Evolutionary conservation across 345 rosid genomes (phyloP).

Genomic region (Psidium guajava): DNA sequence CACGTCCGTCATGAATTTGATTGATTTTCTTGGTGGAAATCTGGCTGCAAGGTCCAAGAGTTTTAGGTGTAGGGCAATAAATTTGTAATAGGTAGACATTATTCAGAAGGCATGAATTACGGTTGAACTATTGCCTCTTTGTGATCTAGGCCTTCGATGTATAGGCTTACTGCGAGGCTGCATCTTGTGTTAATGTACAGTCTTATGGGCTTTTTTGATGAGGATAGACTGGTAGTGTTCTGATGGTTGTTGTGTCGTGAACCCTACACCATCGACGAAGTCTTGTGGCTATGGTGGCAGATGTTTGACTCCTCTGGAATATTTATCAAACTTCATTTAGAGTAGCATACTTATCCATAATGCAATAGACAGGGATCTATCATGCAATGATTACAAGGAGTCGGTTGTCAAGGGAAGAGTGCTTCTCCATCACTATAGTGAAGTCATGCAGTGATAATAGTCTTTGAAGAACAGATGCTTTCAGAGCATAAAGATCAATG

Average conservation of each 20-base stretch:
- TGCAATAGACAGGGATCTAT: not conserved
- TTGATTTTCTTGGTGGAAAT: not conserved
- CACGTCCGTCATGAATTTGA: not conserved
- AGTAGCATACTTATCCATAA: not conserved
- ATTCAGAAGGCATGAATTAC: not conserved
- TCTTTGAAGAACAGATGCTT: not conserved
- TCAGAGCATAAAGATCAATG: not conserved
- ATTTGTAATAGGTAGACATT: not conserved
- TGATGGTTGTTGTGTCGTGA: not conserved
- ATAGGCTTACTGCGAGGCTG: not conserved
- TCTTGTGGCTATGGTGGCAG: not conserved
- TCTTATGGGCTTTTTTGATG: not conserved
- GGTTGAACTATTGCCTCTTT: not conserved
- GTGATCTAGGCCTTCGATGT: not conserved
- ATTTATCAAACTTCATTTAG: not conserved
- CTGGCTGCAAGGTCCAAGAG: not conserved
- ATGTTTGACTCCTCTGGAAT: not conserved
- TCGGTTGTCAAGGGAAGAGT: not conserved
- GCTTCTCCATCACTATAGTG: not conserved
- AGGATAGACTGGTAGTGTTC: not conserved
- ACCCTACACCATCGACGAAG: not conserved
- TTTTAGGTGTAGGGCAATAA: not conserved
- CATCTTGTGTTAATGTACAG: not conserved
- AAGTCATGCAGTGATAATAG: not conserved
- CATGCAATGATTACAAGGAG: not conserved